These are phyloP conservation scores for Calonectria pseudoreteaudii DNA, from an alignment of 2,329 filamentous ascomycete genomes.

Conservation along the genomic window DNA sequence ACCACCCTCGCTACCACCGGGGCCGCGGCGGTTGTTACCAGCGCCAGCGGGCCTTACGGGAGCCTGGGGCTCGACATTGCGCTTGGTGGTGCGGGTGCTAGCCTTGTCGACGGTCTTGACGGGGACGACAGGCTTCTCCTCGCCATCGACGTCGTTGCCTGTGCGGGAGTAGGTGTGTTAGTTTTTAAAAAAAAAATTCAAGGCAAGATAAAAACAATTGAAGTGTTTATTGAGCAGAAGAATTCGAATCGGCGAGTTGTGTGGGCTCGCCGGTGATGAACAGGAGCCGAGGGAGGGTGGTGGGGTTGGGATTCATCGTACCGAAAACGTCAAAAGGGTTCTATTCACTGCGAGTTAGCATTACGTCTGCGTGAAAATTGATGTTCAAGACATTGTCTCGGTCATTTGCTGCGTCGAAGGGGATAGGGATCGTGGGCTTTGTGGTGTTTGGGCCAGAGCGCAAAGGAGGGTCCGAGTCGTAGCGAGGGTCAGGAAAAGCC, in stretches of 20 bases:
- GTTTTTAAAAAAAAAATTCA: conserved; percentile 26
- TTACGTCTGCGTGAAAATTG: conserved; percentile 9
- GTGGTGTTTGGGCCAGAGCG: not conserved
- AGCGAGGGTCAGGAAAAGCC: not conserved
- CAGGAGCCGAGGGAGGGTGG: conserved; percentile 29
- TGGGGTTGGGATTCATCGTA: conserved; percentile 61
- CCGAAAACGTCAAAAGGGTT: conserved; percentile 99
- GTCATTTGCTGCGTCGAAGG: not conserved
- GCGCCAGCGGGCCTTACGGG: conserved; percentile 61
- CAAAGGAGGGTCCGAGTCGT: conserved; percentile 12
- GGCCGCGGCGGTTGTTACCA: conserved; percentile 64
- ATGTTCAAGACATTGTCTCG: not conserved
- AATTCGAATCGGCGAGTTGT: conserved; percentile 34
- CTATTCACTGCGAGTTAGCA: conserved; percentile 61
- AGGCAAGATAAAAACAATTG: conserved; percentile 31
- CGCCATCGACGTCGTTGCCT: conserved; percentile 72
- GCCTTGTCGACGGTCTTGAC: conserved; percentile 92
- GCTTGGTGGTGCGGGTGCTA: conserved; percentile 80
- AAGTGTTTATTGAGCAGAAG: conserved; percentile 24
- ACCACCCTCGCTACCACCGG: conserved; percentile 89
- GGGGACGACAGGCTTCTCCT: conserved; percentile 81
- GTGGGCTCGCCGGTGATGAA: conserved; percentile 25
- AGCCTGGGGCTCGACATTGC: conserved; percentile 83
- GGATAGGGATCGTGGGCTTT: not conserved
- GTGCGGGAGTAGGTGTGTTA: conserved; percentile 34